Evolutionary conservation across 495 filamentous ascomycete species (phyloP), one percentile per base, ranked within the genome.

Genomic region (Penicillium egyptiacum): DNA sequence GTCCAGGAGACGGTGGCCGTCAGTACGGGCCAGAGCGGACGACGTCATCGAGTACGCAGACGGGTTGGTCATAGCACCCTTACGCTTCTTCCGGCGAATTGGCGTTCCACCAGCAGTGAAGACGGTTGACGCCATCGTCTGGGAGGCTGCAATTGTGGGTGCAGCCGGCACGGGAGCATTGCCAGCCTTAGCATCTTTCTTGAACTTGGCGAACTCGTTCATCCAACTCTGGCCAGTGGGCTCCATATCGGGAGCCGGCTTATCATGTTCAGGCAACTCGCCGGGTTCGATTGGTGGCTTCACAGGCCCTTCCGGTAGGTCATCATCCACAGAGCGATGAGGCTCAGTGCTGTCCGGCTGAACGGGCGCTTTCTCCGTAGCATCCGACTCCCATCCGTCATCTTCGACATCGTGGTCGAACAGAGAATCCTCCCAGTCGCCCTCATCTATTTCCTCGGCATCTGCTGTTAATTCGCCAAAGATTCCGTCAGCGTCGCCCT

Each of bases 41-140:
- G 90, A 96, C 0, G 88, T 92, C 95, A 98, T 99, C n/a, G 91
- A 96, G 75, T 96, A 98, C 16, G 83, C 81, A 6, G 93, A 93
- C 1, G 88, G 89, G 64, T 88, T 90, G 20, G 94, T 97, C 69
- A 94, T 69, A 19, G 94, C 92, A 44, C 91, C 91, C 72, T 92
- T 94, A 57, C 91, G 83, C 83, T 93, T 95, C 83, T 96, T 98
- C 33, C 79, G 77, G 2, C 89, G 84, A 40, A 81, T 88, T 5
- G 89, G 91, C 0, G 88, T 88, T 20, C 87, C 90, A 0, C 77
- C 77, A 11, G 52, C 67, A 14, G 91, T 93, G 76, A 90, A 84
- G 58, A 88, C 77, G 25, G 89, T 91, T 5, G 88, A 91, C 50
- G 89, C 84, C 10, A 87, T 88, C 77, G 75, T 77, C 12, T 64